Percentiles rank a stretch among this genome's conserved stretches.
Conservation (phyloP, 345 rosid genomes). For the Lepidium aucheri region DNA sequence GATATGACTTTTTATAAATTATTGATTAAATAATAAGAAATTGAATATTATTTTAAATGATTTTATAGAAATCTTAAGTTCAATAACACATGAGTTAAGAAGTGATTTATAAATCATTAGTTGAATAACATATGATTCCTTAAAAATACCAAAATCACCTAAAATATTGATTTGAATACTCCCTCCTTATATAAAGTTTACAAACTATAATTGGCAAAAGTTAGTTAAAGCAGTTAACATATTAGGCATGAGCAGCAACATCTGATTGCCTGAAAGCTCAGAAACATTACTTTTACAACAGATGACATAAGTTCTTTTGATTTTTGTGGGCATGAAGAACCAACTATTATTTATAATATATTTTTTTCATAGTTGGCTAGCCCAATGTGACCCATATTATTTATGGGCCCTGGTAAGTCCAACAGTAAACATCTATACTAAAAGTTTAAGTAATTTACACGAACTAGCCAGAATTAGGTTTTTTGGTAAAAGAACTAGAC, state of each 20-base stretch:
- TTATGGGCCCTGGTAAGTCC: not conserved
- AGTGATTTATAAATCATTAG: too few species aligned
- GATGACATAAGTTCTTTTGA: too few species aligned
- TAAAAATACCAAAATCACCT: too few species aligned
- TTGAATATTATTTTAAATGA: too few species aligned
- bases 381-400: not conserved
- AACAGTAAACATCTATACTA: not conserved
- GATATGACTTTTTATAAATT: too few species aligned
- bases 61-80: too few species aligned
- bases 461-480: constrained; percentile 15
- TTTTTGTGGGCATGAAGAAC: not conserved
- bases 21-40: too few species aligned
- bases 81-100: too few species aligned
- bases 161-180: too few species aligned
- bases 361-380: not conserved
- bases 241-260: not conserved
- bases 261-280: not conserved
- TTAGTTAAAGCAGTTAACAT: not conserved
- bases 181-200: too few species aligned
- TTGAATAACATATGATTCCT: too few species aligned
- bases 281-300: too few species aligned
- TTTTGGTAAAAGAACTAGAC: constrained; percentile 9
- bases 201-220: not conserved
- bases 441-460: constrained; percentile 4
- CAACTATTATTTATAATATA: not conserved